A percentile compares a stretch with the other conserved stretches of the same genome.
These are phyloP conservation scores for Xylariaceae sp. DNA, from an alignment of 2,329 filamentous ascomycete genomes.

Conservation along the genomic window DNA sequence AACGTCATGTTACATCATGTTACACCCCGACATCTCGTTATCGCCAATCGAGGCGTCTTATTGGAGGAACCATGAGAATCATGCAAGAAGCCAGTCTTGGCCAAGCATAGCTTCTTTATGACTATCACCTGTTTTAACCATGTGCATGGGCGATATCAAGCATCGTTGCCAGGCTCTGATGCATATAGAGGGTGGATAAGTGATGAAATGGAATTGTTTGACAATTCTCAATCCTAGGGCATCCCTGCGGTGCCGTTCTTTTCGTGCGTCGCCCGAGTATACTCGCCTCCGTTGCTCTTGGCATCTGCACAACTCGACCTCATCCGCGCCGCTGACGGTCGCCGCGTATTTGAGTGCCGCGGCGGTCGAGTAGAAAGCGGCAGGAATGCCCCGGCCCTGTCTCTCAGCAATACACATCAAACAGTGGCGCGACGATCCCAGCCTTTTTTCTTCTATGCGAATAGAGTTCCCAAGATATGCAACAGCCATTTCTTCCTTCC, in stretches of 20 bases:
- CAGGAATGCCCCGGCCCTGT: conserved; percentile 2
- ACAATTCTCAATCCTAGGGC: too few species aligned
- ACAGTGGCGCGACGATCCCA: conserved; percentile 6
- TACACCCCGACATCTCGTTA: conserved; percentile 9
- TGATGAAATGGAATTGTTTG: too few species aligned
- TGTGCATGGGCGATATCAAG: too few species aligned
- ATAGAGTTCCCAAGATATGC: neutral
- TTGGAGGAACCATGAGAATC: conserved; percentile 4
- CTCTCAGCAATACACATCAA: neutral
- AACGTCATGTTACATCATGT: conserved; percentile 17
- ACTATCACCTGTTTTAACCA: too few species aligned
- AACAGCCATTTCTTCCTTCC: neutral
- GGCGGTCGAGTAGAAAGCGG: conserved; percentile 2
- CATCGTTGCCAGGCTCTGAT: too few species aligned
- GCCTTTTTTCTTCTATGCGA: conserved; percentile 1
- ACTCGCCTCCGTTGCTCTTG: too few species aligned
- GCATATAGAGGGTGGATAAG: too few species aligned
- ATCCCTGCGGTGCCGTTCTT: too few species aligned
- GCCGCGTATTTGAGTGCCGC: conserved; percentile 2
- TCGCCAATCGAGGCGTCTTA: conserved; percentile 1
- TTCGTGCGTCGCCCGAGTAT: too few species aligned
- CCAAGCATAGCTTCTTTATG: too few species aligned
- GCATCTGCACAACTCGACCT: neutral
- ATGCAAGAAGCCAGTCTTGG: too few species aligned
- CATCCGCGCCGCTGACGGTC: neutral